Conservation (phyloP, 1,139 yeast species). For the Hansenula sp. region DNA sequence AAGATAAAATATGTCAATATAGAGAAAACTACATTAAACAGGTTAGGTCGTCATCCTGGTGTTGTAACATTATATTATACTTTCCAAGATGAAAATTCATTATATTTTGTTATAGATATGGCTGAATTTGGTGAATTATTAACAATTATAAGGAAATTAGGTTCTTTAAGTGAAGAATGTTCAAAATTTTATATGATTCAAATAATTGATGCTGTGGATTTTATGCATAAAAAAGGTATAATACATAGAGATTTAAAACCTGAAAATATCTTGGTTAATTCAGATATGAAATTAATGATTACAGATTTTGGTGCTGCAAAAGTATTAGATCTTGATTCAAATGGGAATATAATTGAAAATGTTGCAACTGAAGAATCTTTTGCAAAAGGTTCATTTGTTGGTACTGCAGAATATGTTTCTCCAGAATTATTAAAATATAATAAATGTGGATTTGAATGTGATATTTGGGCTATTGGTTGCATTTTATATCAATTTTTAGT, state of each 20-base stretch:
- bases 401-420: conserved; percentile 81
- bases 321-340: conserved; percentile 38
- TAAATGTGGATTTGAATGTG: conserved; percentile 71
- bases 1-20: conserved; percentile 95
- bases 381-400: conserved; percentile 61
- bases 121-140: conserved; percentile 92
- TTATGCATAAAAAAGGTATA: conserved; percentile 71
- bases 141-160: conserved; percentile 70
- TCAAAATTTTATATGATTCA: conserved; percentile 68
- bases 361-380: conserved; percentile 10
- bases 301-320: conserved; percentile 84
- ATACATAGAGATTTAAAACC: conserved; percentile 82
- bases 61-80: conserved; percentile 86
- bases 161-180: conserved; percentile 74
- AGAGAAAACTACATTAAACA: conserved; percentile 86
- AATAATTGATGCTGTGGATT: conserved; percentile 58
- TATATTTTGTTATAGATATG: conserved; percentile 88
- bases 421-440: conserved; percentile 70
- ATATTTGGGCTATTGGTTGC: conserved; percentile 82
- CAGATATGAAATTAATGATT: conserved; percentile 61
- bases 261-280: conserved; percentile 65
- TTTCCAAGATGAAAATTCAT: conserved; percentile 83
- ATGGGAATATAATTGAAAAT: conserved; percentile 22
- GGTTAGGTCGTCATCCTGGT: conserved; percentile 84
- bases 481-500: conserved; percentile 70